A percentile compares a stretch with the other conserved stretches of the same genome.
These are phyloP conservation scores for Rickenella mellea DNA, from an alignment of 768 basidiomycete species.

Conservation along the genomic window DNA sequence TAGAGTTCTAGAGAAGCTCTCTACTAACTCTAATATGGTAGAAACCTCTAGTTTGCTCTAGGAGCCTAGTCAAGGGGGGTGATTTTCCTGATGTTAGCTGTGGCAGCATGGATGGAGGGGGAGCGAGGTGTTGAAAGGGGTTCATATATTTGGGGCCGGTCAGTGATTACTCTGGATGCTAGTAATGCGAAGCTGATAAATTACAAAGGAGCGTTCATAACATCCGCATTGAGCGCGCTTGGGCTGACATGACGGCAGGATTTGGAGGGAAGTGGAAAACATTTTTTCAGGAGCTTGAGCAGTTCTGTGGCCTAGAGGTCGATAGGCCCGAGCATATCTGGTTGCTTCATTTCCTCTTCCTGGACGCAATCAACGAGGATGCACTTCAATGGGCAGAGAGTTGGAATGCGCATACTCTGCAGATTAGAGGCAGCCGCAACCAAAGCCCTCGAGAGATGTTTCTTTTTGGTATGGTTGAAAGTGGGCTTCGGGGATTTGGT, in stretches of 20 bases:
- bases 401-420: constrained; percentile 27
- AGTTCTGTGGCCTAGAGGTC: constrained; percentile 16
- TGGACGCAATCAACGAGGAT: constrained; percentile 21
- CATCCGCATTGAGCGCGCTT: constrained; percentile 28
- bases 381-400: constrained; percentile 18
- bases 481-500: too few relatives aligned
- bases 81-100: too few relatives aligned
- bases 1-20: too few relatives aligned
- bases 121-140: constrained; percentile 11
- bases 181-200: background rate
- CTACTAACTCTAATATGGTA: too few relatives aligned
- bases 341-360: constrained; percentile 30
- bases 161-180: constrained; percentile 7
- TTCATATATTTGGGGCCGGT: constrained; percentile 31
- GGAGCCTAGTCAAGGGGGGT: too few relatives aligned
- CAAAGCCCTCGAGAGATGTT: too few relatives aligned
- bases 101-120: constrained; percentile 18
- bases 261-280: constrained; percentile 30
- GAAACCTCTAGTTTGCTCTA: too few relatives aligned
- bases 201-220: constrained; percentile 30
- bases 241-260: constrained; percentile 26
- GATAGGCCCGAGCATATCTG: constrained; percentile 25
- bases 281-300: constrained; percentile 40
- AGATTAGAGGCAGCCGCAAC: constrained; percentile 10
- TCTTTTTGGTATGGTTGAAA: too few relatives aligned